Evolutionary conservation across 1,284 basidiomycete species (phyloP).

Genomic region (Pterulicium gracile): DNA sequence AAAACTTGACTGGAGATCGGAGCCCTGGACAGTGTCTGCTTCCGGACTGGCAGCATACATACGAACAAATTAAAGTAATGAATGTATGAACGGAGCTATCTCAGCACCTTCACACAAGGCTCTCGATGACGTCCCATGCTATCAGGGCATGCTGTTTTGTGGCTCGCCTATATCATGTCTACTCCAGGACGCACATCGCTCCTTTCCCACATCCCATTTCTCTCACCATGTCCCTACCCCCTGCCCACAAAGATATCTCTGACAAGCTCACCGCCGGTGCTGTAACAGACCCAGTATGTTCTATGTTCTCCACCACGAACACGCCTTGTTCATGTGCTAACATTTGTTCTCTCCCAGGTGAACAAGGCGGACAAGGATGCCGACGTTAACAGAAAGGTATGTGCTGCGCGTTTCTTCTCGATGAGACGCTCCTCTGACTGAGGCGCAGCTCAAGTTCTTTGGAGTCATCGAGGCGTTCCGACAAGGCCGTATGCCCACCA

Average conservation of each 20-base stretch:
- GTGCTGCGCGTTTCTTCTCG: conserved; percentile 2
- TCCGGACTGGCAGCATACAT: no score
- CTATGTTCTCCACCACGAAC: background rate
- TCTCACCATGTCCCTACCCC: conserved; percentile 49
- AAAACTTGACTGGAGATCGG: no score
- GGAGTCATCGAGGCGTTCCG: conserved; percentile 74
- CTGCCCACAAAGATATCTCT: conserved; percentile 47
- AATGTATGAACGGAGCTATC: no score
- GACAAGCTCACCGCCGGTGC: conserved; percentile 31
- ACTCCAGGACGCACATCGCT: no score
- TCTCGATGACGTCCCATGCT: no score
- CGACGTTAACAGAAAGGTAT: conserved; percentile 55
- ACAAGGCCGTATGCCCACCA: conserved; percentile 69
- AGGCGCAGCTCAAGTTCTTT: conserved; percentile 50
- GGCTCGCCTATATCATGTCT: no score
- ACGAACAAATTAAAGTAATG: no score
- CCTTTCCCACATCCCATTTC: no score
- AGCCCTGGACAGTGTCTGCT: no score
- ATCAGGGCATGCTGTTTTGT: no score
- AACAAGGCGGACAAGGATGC: conserved; percentile 41
- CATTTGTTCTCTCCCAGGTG: conserved; percentile 42
- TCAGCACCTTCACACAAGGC: no score
- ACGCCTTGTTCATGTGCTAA: background rate
- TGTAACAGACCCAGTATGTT: background rate
- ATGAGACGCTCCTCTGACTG: background rate